These are phyloP conservation scores for Boletus fagicola DNA, from an alignment of 768 basidiomycete genomes.

Conservation along the genomic window DNA sequence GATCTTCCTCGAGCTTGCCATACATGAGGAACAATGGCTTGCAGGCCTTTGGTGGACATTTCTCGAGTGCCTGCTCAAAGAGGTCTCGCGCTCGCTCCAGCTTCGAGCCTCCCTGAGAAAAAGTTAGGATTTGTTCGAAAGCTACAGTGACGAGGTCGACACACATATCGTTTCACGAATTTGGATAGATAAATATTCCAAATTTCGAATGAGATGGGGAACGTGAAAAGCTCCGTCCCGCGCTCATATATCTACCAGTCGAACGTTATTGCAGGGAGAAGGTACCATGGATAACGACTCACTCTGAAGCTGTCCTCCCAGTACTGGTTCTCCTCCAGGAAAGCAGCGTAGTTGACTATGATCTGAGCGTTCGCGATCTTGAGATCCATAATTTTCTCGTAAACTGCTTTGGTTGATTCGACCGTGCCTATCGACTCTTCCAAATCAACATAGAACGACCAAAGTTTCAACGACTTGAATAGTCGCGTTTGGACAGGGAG, in stretches of 20 bases:
- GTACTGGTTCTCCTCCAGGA: conserved; percentile 96
- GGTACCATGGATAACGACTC: conserved; percentile 38
- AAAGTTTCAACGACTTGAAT: conserved; percentile 97
- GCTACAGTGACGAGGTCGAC: conserved; percentile 30
- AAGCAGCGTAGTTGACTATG: conserved; percentile 95
- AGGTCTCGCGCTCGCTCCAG: conserved; percentile 95
- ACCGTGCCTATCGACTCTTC: conserved; percentile 97
- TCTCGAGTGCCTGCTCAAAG: conserved; percentile 96
- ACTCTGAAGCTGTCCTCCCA: conserved; percentile 99
- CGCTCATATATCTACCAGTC: conserved; percentile 81
- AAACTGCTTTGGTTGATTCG: conserved; percentile 86
- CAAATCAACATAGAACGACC: conserved; percentile 98
- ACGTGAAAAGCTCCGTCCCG: conserved; percentile 95
- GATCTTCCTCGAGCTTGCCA: conserved; percentile 91
- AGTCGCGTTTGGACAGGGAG: conserved; percentile 84
- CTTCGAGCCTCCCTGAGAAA: conserved; percentile 79
- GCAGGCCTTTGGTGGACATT: conserved; percentile 92
- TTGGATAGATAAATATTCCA: conserved; percentile 99
- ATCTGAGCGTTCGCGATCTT: conserved; percentile 98
- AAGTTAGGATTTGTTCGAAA: not conserved
- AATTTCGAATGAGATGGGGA: conserved; percentile 96
- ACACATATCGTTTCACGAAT: conserved; percentile 93
- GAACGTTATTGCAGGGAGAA: conserved; percentile 8
- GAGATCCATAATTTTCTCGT: conserved; percentile 94
- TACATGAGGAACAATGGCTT: conserved; percentile 97